phyloP scores from a whole-genome alignment of 768 basidiomycete species.

The Rhodosporidiobolus odoratus region DNA sequence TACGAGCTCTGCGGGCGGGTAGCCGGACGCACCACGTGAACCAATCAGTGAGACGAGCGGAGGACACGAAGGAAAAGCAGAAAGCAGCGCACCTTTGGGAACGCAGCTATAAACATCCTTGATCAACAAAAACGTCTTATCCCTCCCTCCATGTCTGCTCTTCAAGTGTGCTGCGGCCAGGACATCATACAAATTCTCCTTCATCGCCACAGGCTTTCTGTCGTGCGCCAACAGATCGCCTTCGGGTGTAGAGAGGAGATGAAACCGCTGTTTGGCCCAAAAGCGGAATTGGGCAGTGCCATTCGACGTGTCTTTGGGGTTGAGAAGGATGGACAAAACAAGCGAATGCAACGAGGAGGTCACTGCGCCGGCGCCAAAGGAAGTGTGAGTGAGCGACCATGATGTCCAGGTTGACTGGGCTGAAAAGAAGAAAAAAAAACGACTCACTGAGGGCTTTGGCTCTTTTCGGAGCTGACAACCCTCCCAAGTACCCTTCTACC shows the following conservation, averaged over 20 bases:
- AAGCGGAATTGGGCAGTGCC: constrained; percentile 9
- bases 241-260: not conserved
- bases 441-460: constrained; percentile 10
- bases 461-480: not conserved
- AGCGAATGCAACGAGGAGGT: not conserved
- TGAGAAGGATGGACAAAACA: not conserved
- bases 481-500: not conserved
- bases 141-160: constrained; percentile 65
- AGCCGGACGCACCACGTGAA: not conserved
- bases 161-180: constrained; percentile 64
- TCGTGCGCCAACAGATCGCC: constrained; percentile 59
- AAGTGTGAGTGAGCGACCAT: not conserved
- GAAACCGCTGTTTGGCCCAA: constrained; percentile 3
- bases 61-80: not conserved
- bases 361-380: not conserved
- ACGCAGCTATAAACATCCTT: constrained; percentile 69
- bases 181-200: constrained; percentile 68
- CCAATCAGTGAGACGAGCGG: not conserved
- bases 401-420: not conserved
- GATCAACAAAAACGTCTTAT: constrained; percentile 64
- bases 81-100: constrained; percentile 55
- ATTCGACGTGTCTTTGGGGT: not conserved
- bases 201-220: constrained; percentile 63
- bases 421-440: not conserved
- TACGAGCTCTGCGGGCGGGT: not conserved